Evolutionary conservation across 176 grass and related monocot genomes (phyloP).

Genomic region (Dendrocalamus sinicus): DNA sequence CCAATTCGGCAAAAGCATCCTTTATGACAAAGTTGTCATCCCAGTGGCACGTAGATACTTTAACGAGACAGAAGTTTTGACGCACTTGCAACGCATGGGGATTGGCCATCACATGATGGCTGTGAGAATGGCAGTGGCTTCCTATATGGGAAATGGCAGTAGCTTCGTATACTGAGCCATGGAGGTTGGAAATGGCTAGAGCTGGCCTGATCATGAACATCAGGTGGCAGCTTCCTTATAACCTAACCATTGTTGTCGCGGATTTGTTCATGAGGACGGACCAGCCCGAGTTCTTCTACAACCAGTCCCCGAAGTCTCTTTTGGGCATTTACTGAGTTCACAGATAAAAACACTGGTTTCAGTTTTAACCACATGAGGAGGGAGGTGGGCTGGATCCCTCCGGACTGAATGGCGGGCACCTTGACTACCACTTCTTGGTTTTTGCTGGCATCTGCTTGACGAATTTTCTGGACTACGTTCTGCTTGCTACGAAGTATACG

Average conservation of each 20-base stretch:
- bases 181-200: neutral
- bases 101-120: neutral
- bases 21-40: neutral
- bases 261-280: neutral
- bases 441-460: neutral
- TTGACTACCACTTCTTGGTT: neutral
- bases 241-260: neutral
- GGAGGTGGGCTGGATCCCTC: neutral
- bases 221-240: neutral
- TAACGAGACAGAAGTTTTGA: neutral
- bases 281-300: constrained; percentile 6
- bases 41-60: neutral
- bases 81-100: neutral
- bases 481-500: neutral
- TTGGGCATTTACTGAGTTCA: neutral
- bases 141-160: neutral
- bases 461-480: neutral
- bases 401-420: neutral
- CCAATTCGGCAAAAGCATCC: neutral
- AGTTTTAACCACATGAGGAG: neutral
- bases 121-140: neutral
- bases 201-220: neutral
- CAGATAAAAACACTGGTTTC: neutral
- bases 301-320: neutral
- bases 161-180: neutral